phyloP scores from a whole-genome alignment of 2,329 filamentous ascomycete genomes.

The Alternaria rosae region DNA sequence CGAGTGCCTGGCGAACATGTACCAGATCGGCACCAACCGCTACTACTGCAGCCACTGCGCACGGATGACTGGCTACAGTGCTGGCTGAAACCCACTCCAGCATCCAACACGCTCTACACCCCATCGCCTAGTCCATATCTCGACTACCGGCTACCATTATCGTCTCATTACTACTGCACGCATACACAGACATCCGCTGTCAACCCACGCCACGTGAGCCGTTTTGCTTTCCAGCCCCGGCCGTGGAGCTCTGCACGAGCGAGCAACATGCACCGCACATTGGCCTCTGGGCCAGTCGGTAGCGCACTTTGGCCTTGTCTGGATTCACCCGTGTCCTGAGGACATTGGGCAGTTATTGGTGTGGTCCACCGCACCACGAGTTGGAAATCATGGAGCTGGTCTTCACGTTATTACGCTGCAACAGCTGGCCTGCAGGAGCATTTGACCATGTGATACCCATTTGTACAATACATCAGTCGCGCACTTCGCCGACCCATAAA shows the following conservation, averaged over 20 bases:
- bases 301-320: slow-evolving; percentile 3
- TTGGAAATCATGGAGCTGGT: slow-evolving; percentile 11
- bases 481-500: background rate
- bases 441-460: slow-evolving; percentile 12
- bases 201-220: background rate
- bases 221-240: background rate
- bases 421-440: slow-evolving; percentile 11
- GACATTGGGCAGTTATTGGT: background rate
- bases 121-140: background rate
- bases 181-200: slow-evolving; percentile 5
- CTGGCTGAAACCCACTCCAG: slow-evolving; percentile 34
- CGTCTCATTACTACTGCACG: background rate
- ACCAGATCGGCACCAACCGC: slow-evolving; percentile 49
- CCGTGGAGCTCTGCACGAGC: background rate
- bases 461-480: slow-evolving; percentile 6
- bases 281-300: background rate
- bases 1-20: slow-evolving; percentile 41
- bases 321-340: background rate
- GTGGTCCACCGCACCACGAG: background rate
- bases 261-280: background rate
- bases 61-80: slow-evolving; percentile 49
- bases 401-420: slow-evolving; percentile 4
- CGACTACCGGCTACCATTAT: background rate
- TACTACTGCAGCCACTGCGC: slow-evolving; percentile 54
- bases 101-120: background rate